Conservation (phyloP, 345 rosid species). For the Populus alba region DNA sequence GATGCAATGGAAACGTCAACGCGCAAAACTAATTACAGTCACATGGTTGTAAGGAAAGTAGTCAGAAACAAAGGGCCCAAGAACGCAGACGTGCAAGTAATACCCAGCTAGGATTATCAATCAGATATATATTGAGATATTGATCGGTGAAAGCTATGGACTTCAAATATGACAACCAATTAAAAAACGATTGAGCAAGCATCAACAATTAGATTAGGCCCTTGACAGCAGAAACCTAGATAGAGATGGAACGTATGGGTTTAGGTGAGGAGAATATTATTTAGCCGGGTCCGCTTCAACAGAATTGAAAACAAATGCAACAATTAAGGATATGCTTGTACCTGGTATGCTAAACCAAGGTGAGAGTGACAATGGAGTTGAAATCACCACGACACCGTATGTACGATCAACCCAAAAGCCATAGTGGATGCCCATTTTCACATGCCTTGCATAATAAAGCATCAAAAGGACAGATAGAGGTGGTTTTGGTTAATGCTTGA, state of each 20-base stretch:
- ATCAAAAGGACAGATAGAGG: slow-evolving; percentile 26
- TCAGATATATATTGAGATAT: not conserved
- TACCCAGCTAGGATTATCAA: slow-evolving; percentile 7
- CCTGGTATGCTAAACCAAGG: slow-evolving; percentile 28
- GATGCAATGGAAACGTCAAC: slow-evolving; percentile 11
- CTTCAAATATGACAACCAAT: not conserved
- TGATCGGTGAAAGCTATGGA: not conserved
- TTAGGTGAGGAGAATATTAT: slow-evolving; percentile 3
- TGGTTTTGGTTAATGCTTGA: slow-evolving; percentile 6
- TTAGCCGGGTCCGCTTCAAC: slow-evolving; percentile 20
- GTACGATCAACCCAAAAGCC: slow-evolving; percentile 36
- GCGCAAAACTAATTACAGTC: slow-evolving; percentile 18
- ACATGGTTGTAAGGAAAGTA: slow-evolving; percentile 27
- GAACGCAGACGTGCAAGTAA: slow-evolving; percentile 17
- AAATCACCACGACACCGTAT: slow-evolving; percentile 43
- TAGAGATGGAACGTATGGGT: slow-evolving; percentile 12
- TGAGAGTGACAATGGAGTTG: slow-evolving; percentile 39
- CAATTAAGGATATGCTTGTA: slow-evolving; percentile 24
- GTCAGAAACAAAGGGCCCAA: slow-evolving; percentile 12
- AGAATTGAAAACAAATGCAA: slow-evolving; percentile 7
- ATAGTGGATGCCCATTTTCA: slow-evolving; percentile 30
- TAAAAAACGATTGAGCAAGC: slow-evolving; percentile 20
- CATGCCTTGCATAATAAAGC: slow-evolving; percentile 14
- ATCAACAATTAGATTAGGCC: slow-evolving; percentile 27
- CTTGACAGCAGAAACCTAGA: slow-evolving; percentile 26